phyloP scores from a whole-genome alignment of 179 eudicot species.

The Sideroxylon spinosum region DNA sequence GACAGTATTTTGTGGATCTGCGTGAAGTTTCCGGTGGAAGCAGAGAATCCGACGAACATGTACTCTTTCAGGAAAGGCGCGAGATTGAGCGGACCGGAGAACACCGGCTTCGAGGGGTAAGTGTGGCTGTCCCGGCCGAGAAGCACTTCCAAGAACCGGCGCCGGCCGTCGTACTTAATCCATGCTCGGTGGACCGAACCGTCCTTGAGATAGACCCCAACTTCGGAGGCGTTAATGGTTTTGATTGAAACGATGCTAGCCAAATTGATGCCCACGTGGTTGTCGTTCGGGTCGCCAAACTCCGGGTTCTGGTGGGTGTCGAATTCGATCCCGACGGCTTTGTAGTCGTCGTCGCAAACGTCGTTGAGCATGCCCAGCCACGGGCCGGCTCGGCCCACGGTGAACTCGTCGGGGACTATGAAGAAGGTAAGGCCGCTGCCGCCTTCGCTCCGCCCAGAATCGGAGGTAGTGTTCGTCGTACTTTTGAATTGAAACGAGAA shows the following conservation, averaged over 20 bases:
- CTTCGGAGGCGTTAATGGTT: slow-evolving; percentile 48
- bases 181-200: slow-evolving; percentile 51
- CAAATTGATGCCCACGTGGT: slow-evolving; percentile 72
- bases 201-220: slow-evolving; percentile 52
- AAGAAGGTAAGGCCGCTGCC: slow-evolving; percentile 75
- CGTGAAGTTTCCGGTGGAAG: slow-evolving; percentile 63
- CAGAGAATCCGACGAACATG: slow-evolving; percentile 81
- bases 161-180: slow-evolving; percentile 46
- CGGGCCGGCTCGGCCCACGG: slow-evolving; percentile 73
- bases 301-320: slow-evolving; percentile 62
- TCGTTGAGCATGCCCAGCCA: slow-evolving; percentile 89
- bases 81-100: slow-evolving; percentile 50
- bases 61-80: slow-evolving; percentile 59
- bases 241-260: slow-evolving; percentile 62
- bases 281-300: slow-evolving; percentile 69
- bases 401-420: slow-evolving; percentile 81
- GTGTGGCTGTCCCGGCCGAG: slow-evolving; percentile 31
- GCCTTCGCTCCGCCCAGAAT: slow-evolving; percentile 12
- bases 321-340: slow-evolving; percentile 65
- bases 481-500: slow-evolving; percentile 56
- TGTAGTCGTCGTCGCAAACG: slow-evolving; percentile 53
- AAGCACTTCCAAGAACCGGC: slow-evolving; percentile 33
- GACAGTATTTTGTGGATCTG: slow-evolving; percentile 62
- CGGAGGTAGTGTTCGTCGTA: not conserved
- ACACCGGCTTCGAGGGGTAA: slow-evolving; percentile 28